Percentiles rank a stretch among this genome's conserved stretches.
Conservation (phyloP, 352 stramenopile genomes). For the Globisporangium recalcitrans region DNA sequence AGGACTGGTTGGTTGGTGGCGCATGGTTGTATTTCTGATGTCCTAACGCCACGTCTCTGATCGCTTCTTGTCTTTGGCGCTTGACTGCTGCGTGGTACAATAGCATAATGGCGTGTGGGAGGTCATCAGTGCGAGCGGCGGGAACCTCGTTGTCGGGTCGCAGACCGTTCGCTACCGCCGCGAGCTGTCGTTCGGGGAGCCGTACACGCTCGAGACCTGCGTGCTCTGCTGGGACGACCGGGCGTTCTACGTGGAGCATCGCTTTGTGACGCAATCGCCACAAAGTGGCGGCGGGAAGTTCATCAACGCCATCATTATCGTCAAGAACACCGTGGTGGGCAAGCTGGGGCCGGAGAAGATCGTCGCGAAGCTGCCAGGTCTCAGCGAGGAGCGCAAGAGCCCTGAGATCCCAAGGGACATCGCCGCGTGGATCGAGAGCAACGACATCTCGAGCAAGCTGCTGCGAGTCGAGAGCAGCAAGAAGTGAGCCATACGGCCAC, state of each 20-base stretch:
- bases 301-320: conserved; percentile 81
- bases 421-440: conserved; percentile 65
- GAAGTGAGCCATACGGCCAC: not conserved
- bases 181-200: conserved; percentile 65
- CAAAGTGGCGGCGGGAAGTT: conserved; percentile 33
- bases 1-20: not conserved
- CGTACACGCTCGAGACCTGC: conserved; percentile 67
- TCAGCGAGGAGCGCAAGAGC: conserved; percentile 25
- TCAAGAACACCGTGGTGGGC: conserved; percentile 84
- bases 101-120: conserved; percentile 69
- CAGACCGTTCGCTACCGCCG: conserved; percentile 81
- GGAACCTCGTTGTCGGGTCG: conserved; percentile 78
- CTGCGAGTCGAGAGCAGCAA: conserved; percentile 37
- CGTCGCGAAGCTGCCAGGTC: conserved; percentile 46
- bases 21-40: no score
- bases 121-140: conserved; percentile 38
- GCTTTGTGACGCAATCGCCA: conserved; percentile 48
- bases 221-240: conserved; percentile 76
- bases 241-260: conserved; percentile 85
- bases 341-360: conserved; percentile 51
- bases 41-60: not conserved
- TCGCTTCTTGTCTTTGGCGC: not conserved
- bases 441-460: conserved; percentile 65
- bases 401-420: conserved; percentile 51
- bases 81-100: not conserved